Conservation (phyloP, 257 asterid species). For the Parsonsia alboflavescens region DNA sequence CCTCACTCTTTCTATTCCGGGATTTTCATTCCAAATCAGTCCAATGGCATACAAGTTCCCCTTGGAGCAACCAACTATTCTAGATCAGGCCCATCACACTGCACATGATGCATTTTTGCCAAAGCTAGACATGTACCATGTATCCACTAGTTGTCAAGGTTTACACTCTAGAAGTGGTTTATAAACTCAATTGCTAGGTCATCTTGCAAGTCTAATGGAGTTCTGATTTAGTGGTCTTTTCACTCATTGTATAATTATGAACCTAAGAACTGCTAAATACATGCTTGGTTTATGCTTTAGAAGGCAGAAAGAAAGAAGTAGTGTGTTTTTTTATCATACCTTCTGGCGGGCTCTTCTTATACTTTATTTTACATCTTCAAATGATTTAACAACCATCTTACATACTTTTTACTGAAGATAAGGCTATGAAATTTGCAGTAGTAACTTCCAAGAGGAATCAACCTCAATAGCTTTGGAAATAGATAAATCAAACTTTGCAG, state of each 20-base stretch:
- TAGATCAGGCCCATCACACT: background rate
- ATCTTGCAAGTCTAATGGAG: background rate
- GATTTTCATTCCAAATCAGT: background rate
- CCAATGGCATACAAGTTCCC: background rate
- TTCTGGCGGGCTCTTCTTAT: slow-evolving; percentile 94
- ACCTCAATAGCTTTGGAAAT: background rate
- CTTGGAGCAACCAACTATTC: background rate
- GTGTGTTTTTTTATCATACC: slow-evolving; percentile 32
- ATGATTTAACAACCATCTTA: slow-evolving; percentile 79
- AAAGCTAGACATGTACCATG: background rate
- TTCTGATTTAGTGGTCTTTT: background rate
- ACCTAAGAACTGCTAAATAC: background rate
- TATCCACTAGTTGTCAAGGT: background rate
- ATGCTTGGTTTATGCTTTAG: background rate
- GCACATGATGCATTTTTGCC: background rate
- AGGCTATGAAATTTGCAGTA: background rate
- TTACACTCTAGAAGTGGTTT: background rate
- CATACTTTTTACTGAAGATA: slow-evolving; percentile 65
- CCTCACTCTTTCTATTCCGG: background rate
- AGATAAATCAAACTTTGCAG: slow-evolving; percentile 9
- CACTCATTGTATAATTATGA: background rate
- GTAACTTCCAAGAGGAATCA: slow-evolving; percentile 2
- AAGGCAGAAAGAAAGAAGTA: background rate
- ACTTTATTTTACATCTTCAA: slow-evolving; percentile 92
- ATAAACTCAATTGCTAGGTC: background rate